phyloP scores from a whole-genome alignment of 139 green algal genomes.

The Deuterostichococcus epilithicus region DNA sequence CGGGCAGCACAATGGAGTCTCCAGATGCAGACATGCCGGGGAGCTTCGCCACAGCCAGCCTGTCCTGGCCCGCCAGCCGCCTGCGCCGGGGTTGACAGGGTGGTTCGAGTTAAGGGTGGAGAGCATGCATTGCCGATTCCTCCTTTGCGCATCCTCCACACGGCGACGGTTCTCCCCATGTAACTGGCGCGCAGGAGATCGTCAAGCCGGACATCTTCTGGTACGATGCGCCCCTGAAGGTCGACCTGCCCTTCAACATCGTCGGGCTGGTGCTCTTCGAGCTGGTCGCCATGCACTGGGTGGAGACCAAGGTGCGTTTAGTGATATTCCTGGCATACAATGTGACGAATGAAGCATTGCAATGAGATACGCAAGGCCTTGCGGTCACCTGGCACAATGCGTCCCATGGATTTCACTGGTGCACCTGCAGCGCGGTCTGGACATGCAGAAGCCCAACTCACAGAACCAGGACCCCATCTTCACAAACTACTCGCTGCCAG shows the following conservation, averaged over 20 bases:
- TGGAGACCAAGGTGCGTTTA: conserved; percentile 21
- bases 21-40: conserved; percentile 11
- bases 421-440: conserved; percentile 69
- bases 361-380: too few species aligned
- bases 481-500: conserved; percentile 61
- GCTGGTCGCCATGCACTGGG: conserved; percentile 84
- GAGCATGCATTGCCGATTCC: too few species aligned
- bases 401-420: too few species aligned
- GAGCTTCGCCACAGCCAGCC: conserved; percentile 31
- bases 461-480: conserved; percentile 81
- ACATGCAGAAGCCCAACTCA: conserved; percentile 75
- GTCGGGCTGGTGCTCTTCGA: conserved; percentile 76
- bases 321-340: not conserved
- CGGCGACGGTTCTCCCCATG: too few species aligned
- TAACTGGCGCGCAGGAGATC: conserved; percentile 58
- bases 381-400: too few species aligned
- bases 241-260: conserved; percentile 66
- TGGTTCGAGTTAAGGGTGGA: too few species aligned
- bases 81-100: not conserved
- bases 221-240: conserved; percentile 47
- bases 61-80: too few species aligned
- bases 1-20: too few species aligned
- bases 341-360: too few species aligned
- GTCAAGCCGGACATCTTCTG: conserved; percentile 68
- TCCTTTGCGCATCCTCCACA: too few species aligned